phyloP scores from a whole-genome alignment of 1,284 basidiomycete genomes.

The Rhodotorula sp. region DNA sequence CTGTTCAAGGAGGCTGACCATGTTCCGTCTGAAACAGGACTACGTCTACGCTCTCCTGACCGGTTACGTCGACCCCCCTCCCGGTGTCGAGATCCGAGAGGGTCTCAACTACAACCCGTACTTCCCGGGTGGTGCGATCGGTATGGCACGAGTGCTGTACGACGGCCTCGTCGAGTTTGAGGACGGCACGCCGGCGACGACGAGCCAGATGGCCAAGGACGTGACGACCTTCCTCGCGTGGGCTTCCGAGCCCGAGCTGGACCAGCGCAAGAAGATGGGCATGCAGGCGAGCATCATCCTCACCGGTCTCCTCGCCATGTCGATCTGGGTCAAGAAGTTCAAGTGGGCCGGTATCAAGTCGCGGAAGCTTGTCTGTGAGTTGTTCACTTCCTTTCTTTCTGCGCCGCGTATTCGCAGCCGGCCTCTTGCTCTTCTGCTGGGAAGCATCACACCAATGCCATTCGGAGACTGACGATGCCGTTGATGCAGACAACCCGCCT shows the following conservation, averaged over 20 bases:
- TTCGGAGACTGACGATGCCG: background rate
- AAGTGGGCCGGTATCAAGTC: constrained; percentile 92
- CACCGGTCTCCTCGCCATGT: constrained; percentile 75
- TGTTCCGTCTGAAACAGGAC: constrained; percentile 60
- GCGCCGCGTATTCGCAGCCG: constrained; percentile 50
- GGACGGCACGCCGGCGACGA: constrained; percentile 93
- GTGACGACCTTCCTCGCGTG: constrained; percentile 83
- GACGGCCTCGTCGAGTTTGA: constrained; percentile 83
- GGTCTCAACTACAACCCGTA: constrained; percentile 91
- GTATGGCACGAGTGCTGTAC: constrained; percentile 95
- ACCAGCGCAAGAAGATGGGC: constrained; percentile 82
- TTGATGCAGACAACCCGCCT: constrained; percentile 39
- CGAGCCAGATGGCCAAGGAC: constrained; percentile 99
- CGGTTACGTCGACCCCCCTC: constrained; percentile 94
- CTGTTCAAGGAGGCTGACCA: background rate
- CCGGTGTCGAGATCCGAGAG: constrained; percentile 93
- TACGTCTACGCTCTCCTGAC: constrained; percentile 97
- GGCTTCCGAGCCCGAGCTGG: constrained; percentile 88
- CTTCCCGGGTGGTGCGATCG: constrained; percentile 96
- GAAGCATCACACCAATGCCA: background rate
- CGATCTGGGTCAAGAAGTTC: constrained; percentile 88
- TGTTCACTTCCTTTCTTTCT: background rate
- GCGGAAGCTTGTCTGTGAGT: constrained; percentile 65
- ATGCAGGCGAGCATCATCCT: constrained; percentile 84
- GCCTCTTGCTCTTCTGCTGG: too few relatives aligned